phyloP scores from a whole-genome alignment of 495 filamentous ascomycete genomes.

The Aspergillus cavernicola region DNA sequence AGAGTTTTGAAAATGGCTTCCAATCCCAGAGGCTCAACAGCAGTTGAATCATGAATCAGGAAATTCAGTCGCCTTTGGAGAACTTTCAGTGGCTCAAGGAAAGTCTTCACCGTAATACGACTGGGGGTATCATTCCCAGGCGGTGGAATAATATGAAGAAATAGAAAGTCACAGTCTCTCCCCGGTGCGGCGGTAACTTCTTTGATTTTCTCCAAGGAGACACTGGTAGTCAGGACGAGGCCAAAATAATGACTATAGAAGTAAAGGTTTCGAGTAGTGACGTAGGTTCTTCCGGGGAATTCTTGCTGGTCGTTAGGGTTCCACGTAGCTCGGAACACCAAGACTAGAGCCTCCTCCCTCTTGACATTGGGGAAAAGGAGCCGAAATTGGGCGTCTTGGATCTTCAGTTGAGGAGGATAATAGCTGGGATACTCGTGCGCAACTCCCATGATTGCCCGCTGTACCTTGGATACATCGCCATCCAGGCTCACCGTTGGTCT shows the following conservation, averaged over 20 bases:
- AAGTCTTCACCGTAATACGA: slow-evolving; percentile 81
- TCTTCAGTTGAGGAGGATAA: slow-evolving; percentile 78
- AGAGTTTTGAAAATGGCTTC: slow-evolving; percentile 64
- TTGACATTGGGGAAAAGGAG: slow-evolving; percentile 82
- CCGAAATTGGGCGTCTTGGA: slow-evolving; percentile 90
- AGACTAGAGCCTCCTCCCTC: slow-evolving; percentile 68
- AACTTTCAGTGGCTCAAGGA: slow-evolving; percentile 80
- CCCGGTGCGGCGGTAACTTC: slow-evolving; percentile 90
- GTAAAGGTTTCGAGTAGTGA: slow-evolving; percentile 80
- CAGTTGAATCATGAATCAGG: slow-evolving; percentile 69
- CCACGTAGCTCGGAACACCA: slow-evolving; percentile 75
- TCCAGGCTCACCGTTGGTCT: slow-evolving; percentile 81
- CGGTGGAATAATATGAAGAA: slow-evolving; percentile 69
- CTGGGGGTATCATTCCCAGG: slow-evolving; percentile 60
- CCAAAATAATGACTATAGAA: slow-evolving; percentile 96
- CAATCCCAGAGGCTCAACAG: slow-evolving; percentile 57
- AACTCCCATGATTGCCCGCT: slow-evolving; percentile 34
- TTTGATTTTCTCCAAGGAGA: slow-evolving; percentile 67
- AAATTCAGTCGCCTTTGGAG: slow-evolving; percentile 81
- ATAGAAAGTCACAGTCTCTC: slow-evolving; percentile 89
- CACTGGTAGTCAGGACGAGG: slow-evolving; percentile 76
- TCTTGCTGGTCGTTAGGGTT: slow-evolving; percentile 74
- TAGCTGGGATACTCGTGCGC: slow-evolving; percentile 67
- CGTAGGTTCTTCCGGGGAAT: slow-evolving; percentile 82
- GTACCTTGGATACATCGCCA: slow-evolving; percentile 46